Conservation (phyloP, 352 stramenopile genomes). For the Globisporangium carolinianum region DNA sequence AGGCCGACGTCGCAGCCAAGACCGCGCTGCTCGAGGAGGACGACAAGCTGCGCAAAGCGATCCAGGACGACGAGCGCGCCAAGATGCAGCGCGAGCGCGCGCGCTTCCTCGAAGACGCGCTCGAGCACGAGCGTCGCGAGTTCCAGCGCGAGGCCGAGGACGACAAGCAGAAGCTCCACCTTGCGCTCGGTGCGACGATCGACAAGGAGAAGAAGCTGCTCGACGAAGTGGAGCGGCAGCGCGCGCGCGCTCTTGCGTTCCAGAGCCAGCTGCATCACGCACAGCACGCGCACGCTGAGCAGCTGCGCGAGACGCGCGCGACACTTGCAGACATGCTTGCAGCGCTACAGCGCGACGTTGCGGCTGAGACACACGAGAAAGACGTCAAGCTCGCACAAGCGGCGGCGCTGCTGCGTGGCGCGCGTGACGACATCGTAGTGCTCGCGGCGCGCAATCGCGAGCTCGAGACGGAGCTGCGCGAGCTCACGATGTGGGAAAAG, state of each 20-base stretch:
- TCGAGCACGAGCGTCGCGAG: constrained; percentile 54
- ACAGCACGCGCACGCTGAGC: constrained; percentile 51
- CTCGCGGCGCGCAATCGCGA: constrained; percentile 47
- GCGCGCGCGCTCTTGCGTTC: constrained; percentile 32
- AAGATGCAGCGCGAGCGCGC: constrained; percentile 76
- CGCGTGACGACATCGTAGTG: constrained; percentile 54
- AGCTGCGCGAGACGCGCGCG: constrained; percentile 35
- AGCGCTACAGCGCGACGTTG: constrained; percentile 45
- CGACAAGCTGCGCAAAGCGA: constrained; percentile 64
- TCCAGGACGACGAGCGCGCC: constrained; percentile 76
- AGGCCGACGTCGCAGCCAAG: constrained; percentile 65
- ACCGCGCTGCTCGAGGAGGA: constrained; percentile 72
- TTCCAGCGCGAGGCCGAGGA: constrained; percentile 56
- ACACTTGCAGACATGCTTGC: constrained; percentile 43
- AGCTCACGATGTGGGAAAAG: constrained; percentile 30
- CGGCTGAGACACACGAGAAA: constrained; percentile 36
- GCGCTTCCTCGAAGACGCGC: constrained; percentile 41
- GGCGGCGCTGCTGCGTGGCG: constrained; percentile 41
- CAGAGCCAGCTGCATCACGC: constrained; percentile 53
- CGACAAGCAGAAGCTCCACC: constrained; percentile 44
- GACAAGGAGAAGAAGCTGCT: constrained; percentile 79
- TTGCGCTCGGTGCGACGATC: constrained; percentile 37
- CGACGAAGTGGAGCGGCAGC: constrained; percentile 65
- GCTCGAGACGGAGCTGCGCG: constrained; percentile 39
- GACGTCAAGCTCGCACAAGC: constrained; percentile 45